These are phyloP conservation scores for Boletus tomentosulus DNA, from an alignment of 768 basidiomycete genomes.

Conservation along the genomic window DNA sequence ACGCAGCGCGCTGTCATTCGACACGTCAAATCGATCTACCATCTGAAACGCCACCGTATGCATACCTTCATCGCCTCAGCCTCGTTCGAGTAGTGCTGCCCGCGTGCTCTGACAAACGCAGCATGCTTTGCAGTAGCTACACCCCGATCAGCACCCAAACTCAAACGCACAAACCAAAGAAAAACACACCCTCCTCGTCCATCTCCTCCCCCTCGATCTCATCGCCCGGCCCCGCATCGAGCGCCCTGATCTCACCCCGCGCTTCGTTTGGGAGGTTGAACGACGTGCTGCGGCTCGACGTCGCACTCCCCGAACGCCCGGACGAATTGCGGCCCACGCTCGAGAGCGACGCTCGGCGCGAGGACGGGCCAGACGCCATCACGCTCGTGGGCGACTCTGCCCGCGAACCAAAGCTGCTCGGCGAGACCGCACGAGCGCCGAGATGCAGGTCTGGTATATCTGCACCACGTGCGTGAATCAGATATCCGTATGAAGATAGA, in stretches of 20 bases:
- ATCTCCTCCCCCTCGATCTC: constrained; percentile 77
- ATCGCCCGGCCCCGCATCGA: constrained; percentile 38
- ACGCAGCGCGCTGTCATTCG: constrained; percentile 52
- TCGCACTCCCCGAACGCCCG: constrained; percentile 58
- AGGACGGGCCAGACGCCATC: constrained; percentile 62
- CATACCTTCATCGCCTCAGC: constrained; percentile 89
- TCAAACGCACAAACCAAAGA: neutral
- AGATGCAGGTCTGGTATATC: constrained; percentile 84
- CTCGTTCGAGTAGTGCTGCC: constrained; percentile 86
- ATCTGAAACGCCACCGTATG: neutral
- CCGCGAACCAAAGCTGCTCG: constrained; percentile 38
- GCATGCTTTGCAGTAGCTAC: constrained; percentile 79
- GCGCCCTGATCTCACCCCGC: constrained; percentile 51
- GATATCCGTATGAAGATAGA: no score
- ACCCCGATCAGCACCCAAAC: constrained; percentile 1
- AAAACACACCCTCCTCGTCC: constrained; percentile 74
- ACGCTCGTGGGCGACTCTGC: constrained; percentile 57
- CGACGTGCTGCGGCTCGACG: constrained; percentile 76
- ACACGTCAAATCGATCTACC: neutral
- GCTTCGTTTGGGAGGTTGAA: constrained; percentile 76
- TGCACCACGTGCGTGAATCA: constrained; percentile 24
- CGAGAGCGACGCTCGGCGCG: constrained; percentile 71
- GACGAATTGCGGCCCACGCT: constrained; percentile 52
- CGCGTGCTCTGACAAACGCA: constrained; percentile 74
- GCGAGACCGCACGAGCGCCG: constrained; percentile 30